Base-by-base conservation (phyloP, 768 basidiomycete genomes). In the Lyophyllum semitale region DNA sequence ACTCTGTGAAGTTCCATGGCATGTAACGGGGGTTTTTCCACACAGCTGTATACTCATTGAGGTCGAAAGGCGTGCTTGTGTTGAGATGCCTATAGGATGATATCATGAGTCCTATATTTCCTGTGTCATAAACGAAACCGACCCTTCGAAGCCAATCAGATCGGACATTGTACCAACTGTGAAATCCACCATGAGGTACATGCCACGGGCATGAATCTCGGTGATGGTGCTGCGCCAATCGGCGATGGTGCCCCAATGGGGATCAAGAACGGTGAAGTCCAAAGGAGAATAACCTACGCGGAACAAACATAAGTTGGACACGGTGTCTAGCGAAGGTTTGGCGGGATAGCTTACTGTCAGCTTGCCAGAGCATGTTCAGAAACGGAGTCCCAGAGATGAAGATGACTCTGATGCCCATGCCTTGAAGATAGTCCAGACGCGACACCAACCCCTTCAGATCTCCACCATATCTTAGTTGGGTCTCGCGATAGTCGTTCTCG, bases 361-460 rank as follows among this genome's bases (percentile, higher is more conserved):
- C 89, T 67, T 95, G 89, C 94, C 94, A 96, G n/a, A 93, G 72
- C 94, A 95, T 95, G 80, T 96, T 96, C 58, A 97, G 58, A 71
- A 93, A 97, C 49, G 88, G 85, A 1, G 95, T 97, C 49, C 95
- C 95, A 22, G 95, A 93, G 68, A 96, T 89, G 74, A 93, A 97
- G 63, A 97, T 85, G 48, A 85, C 80, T 62, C 77, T 77, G 57
- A 93, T 73, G 59, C 95, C 95, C 91, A 95, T 95, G 59, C 91
- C 91, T 42, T 91, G 77, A 17, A 97, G 77, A 68, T 97, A 97
- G 71, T 97, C 95, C 57, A 97, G 76, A 54, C 81, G 85, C 20
- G 82, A 68, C 42, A 80, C 72, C 55, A 96, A 73, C 51, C 95
- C 95, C 53, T 85, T 84, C 64, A 94, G 80, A 69, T 97, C 95